These are phyloP conservation scores for Aechmea fasciata DNA, from an alignment of 176 grass and related monocot genomes.

Conservation along the genomic window DNA sequence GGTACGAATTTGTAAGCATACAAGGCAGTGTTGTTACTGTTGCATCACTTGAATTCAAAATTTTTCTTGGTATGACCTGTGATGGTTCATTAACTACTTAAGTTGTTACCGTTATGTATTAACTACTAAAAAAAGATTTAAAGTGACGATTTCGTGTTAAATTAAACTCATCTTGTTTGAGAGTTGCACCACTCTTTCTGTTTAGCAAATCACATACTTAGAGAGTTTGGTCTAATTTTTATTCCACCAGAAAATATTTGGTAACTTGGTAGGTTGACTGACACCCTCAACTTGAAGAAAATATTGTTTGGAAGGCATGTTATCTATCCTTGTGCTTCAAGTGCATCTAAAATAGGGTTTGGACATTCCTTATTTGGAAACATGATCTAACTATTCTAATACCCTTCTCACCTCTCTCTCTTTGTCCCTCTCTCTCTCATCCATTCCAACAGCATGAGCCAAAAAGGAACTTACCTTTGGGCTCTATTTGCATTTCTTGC, in stretches of 20 bases:
- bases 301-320: slow-evolving; percentile 75
- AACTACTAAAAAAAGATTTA: no score
- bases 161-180: no score
- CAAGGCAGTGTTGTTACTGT: no score
- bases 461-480: slow-evolving; percentile 10
- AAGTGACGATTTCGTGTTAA: no score
- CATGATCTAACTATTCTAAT: slow-evolving; percentile 5
- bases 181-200: no score
- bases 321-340: slow-evolving; percentile 43
- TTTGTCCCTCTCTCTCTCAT: neutral
- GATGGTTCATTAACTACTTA: no score
- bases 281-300: slow-evolving; percentile 54
- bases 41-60: no score
- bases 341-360: slow-evolving; percentile 3
- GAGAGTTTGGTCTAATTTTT: slow-evolving; percentile 22
- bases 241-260: slow-evolving; percentile 10
- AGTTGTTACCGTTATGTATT: no score
- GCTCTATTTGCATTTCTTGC: slow-evolving; percentile 25
- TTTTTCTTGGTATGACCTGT: no score
- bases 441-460: slow-evolving; percentile 18
- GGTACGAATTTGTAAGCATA: no score
- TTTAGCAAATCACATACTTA: slow-evolving; percentile 3
- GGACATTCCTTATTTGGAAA: neutral
- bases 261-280: slow-evolving; percentile 27
- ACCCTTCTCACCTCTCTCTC: neutral